Evolutionary conservation across 306 rosid genomes (phyloP), one percentile per base, ranked within the genome.

Genomic region (Corylus avellana): DNA sequence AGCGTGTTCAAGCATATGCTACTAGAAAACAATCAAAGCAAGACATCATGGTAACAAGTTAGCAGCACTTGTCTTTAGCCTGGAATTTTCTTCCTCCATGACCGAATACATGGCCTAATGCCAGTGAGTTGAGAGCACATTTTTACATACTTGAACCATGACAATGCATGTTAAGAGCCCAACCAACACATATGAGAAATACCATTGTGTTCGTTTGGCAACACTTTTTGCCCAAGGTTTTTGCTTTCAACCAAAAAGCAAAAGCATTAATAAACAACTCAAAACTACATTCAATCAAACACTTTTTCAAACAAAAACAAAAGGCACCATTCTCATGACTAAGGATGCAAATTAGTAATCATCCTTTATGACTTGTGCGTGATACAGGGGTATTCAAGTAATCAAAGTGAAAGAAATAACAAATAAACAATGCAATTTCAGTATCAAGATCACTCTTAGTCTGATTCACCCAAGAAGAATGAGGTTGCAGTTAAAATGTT

Each of bases 401-500:
- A 64, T 64, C n/a, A 29, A 17, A 29, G 35, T 2, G 5, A 35
- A 32, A 16, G n/a, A 63, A 29, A 35, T 14, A 8, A 32, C 27
- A 32, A 11, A 64, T 64, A 4, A 71, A 50, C 44, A 14, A 7
- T 18, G 68, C 44, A 20, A 12, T 55, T 55, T 32, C 27, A 13
- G 51, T 27, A 53, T 74, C 62, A 56, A 25, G 70, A 9, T 48
- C 75, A 57, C 44, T 49, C 20, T 64, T 64, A 64, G 12, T 64
- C 70, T 14, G 47, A 37, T 32, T 64, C 48, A 32, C 20, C 22
- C 70, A 35, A 64, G 25, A 64, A 35, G 48, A 64, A 64, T 35
- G 70, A 64, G 48, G 70, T 35, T 16, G 46, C 18, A 6, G 47
- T 14, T 64, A 7, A 29, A 37, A 17, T 32, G 10, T 64, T 64